phyloP scores from a whole-genome alignment of 306 rosid species.

The Spatholobus suberectus region DNA sequence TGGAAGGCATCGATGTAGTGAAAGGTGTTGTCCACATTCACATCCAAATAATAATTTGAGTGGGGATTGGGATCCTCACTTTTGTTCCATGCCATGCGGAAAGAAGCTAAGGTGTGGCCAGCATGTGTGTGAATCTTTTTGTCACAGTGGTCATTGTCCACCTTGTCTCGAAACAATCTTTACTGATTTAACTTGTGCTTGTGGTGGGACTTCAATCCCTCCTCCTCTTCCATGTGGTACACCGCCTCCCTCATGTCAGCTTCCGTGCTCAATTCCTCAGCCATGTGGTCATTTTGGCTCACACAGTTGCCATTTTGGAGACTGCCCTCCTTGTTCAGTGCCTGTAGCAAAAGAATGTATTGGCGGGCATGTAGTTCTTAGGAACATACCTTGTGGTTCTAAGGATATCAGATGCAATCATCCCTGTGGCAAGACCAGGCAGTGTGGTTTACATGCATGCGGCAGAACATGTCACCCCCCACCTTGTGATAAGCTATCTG shows the following conservation, averaged over 20 bases:
- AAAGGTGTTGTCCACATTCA: conserved; percentile 82
- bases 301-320: conserved; percentile 97
- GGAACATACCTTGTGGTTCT: conserved; percentile 96
- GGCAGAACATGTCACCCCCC: conserved; percentile 79
- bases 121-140: conserved; percentile 81
- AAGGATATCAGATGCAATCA: conserved; percentile 90
- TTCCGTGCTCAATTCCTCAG: conserved; percentile 84
- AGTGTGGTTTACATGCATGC: conserved; percentile 90
- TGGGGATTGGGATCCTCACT: conserved; percentile 89
- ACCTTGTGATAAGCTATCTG: conserved; percentile 68
- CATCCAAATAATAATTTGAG: conserved; percentile 46
- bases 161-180: conserved; percentile 94
- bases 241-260: conserved; percentile 82
- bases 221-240: conserved; percentile 96
- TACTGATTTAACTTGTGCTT: conserved; percentile 85
- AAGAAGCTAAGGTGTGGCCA: conserved; percentile 93
- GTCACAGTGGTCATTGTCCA: conserved; percentile 96
- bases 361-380: conserved; percentile 90
- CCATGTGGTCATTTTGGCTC: conserved; percentile 89
- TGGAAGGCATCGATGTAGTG: conserved; percentile 94
- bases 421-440: conserved; percentile 94
- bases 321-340: conserved; percentile 92
- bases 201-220: conserved; percentile 84
- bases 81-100: conserved; percentile 81
- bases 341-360: conserved; percentile 94